Evolutionary conservation across 805 yeast species (phyloP).

Genomic region (Alloascoidea hylecoeti): DNA sequence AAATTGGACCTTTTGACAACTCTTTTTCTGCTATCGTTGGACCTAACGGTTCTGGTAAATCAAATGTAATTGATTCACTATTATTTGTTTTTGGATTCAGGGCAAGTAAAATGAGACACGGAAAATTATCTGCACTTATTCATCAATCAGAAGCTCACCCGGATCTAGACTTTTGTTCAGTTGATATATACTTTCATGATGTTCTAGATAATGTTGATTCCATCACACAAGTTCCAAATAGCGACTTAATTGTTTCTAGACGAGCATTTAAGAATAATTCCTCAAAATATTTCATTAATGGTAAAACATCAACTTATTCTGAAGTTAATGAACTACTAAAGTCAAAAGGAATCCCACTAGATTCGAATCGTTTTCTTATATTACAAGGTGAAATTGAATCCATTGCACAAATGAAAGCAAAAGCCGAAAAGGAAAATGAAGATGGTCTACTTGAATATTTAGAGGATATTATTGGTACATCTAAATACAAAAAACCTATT

Average conservation of each 20-base stretch:
- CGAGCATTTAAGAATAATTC: conserved; percentile 64
- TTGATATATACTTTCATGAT: conserved; percentile 77
- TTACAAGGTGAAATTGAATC: conserved; percentile 97
- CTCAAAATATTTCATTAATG: conserved; percentile 69
- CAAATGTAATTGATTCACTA: conserved; percentile 95
- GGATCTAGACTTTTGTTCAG: conserved; percentile 62
- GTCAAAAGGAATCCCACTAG: conserved; percentile 81
- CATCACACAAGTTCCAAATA: conserved; percentile 32
- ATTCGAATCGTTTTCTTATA: conserved; percentile 87
- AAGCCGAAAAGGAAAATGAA: conserved; percentile 83
- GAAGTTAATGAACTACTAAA: conserved; percentile 66
- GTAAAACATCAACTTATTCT: conserved; percentile 52
- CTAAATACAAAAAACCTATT: conserved; percentile 65
- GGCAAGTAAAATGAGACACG: conserved; percentile 94
- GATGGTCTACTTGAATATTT: conserved; percentile 90
- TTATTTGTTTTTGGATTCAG: conserved; percentile 94
- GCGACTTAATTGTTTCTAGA: conserved; percentile 60
- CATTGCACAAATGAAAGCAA: conserved; percentile 97
- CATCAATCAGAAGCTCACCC: conserved; percentile 76
- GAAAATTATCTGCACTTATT: conserved; percentile 81
- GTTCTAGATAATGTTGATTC: conserved; percentile 42
- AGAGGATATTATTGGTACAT: conserved; percentile 94
- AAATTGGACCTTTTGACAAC: conserved; percentile 87
- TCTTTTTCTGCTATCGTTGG: conserved; percentile 97
- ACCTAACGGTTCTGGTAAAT: conserved; percentile 96